Evolutionary conservation across 768 basidiomycete genomes (phyloP), one percentile per base, ranked within the genome.

Genomic region (Dioszegia crocea): DNA sequence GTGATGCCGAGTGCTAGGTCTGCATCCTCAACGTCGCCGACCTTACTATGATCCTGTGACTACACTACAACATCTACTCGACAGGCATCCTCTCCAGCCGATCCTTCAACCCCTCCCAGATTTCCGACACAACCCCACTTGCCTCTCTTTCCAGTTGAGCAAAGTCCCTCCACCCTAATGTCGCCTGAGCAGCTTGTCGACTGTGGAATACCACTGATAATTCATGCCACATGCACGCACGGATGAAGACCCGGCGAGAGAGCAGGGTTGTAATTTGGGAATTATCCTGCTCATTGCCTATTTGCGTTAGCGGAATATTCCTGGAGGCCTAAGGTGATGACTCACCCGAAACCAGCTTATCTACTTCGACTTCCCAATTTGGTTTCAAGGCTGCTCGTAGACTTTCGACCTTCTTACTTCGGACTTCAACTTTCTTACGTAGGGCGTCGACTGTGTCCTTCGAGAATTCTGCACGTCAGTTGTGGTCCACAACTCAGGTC

Each of bases 181-280:
- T 87, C 26, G 93, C 77, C 33, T 93, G 81, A 0, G 88, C 82
- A 65, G 91, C 89, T 78, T 96, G 92, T 55, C 88, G 82, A 64
- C 93, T 91, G 76, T 96, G 91, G 44, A 94, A 79, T 36, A 97
- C 86, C 17, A 91, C 88, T 23, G 89, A 85, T n/a, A 94, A 81
- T 76, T 97, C 92, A 68, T 94, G 89, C 91, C 92, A 97, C 83
- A 96, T 84, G 64, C 92, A 89, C 56, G 88, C 87, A 53, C 89
- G 85, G 58, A 94, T 87, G 71, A 92, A 96, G 10, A 92, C 84
- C 19, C 94, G 81, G 52, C 94, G 80, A 59, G 83, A 85, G 40
- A 96, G 80, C 56, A 87, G 83, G 4, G 84, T 82, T 21, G 83
- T 82, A 64, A 97, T 92, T 1, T 83, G 83, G 2, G 84, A 84